Evolutionary conservation across 768 basidiomycete species (phyloP).

Genomic region (Mycena epipterygia): DNA sequence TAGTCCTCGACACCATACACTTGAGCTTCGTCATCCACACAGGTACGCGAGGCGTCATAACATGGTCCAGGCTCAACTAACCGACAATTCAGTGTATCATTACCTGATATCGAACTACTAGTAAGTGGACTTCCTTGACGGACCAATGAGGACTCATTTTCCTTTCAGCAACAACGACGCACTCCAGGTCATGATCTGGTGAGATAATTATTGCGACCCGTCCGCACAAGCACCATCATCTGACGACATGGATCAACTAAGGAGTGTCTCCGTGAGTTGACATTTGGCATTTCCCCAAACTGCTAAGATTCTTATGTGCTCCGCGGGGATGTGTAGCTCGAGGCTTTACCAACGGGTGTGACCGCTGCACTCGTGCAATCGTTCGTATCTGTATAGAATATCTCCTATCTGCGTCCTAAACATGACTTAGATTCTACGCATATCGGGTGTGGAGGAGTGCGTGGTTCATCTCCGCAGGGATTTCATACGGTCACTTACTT

Average conservation of each 20-base stretch:
- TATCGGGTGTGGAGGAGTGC: conserved; percentile 63
- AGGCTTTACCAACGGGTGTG: conserved; percentile 63
- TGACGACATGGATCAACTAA: conserved; percentile 27
- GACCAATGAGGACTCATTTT: conserved; percentile 9
- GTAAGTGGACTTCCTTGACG: conserved; percentile 30
- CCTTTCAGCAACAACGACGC: conserved; percentile 13
- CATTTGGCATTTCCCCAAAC: background rate
- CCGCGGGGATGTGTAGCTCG: conserved; percentile 50
- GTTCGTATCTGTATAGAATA: conserved; percentile 40
- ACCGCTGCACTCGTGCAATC: conserved; percentile 67
- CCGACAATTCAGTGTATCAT: conserved; percentile 54
- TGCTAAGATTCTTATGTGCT: background rate
- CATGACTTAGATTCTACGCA: conserved; percentile 57
- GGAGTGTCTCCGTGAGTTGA: conserved; percentile 55
- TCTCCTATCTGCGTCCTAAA: background rate
- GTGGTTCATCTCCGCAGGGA: conserved; percentile 29
- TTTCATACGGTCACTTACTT: background rate
- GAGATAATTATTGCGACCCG: background rate
- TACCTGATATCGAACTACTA: conserved; percentile 63
- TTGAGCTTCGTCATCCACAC: conserved; percentile 62
- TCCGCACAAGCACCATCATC: background rate
- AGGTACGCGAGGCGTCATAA: conserved; percentile 44
- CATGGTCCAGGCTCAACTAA: background rate
- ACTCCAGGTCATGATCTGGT: conserved; percentile 32
- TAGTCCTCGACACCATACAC: conserved; percentile 62